Conservation (phyloP, 1,284 basidiomycete genomes). For the Bondarzewia mesenterica region DNA sequence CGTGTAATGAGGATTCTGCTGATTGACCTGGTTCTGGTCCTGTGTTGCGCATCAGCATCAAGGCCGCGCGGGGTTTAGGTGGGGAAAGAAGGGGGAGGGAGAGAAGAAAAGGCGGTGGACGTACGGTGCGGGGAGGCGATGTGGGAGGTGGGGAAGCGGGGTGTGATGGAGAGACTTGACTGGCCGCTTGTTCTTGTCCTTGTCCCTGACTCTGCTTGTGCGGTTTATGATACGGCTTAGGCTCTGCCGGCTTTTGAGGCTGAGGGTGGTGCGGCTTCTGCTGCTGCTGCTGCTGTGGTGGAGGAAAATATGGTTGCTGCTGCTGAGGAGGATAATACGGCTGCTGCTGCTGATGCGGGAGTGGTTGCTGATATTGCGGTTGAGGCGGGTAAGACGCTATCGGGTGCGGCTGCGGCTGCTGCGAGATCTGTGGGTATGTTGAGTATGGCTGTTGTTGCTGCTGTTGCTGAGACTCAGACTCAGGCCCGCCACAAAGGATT, state of each 20-base stretch:
- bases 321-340: constrained; percentile 6
- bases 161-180: no score
- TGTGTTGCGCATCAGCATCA: constrained; percentile 19
- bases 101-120: background rate
- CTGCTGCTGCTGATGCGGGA: constrained; percentile 3
- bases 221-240: constrained; percentile 3
- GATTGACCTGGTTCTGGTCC: constrained; percentile 60
- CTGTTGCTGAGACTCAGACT: background rate
- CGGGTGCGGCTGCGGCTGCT: background rate
- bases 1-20: constrained; percentile 62
- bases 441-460: background rate
- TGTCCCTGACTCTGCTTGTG: background rate
- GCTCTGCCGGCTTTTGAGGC: no score
- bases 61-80: background rate
- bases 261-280: constrained; percentile 10
- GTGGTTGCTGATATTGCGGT: background rate
- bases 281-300: background rate
- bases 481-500: background rate
- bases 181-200: no score
- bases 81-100: constrained; percentile 1
- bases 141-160: no score
- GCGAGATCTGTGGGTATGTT: background rate
- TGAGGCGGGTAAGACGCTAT: background rate
- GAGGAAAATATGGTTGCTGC: constrained; percentile 8
- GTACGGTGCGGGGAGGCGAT: background rate